Percentiles rank a stretch among this genome's conserved stretches.
These are phyloP conservation scores for Clathrus columnatus DNA, from an alignment of 768 basidiomycete species.

Conservation along the genomic window DNA sequence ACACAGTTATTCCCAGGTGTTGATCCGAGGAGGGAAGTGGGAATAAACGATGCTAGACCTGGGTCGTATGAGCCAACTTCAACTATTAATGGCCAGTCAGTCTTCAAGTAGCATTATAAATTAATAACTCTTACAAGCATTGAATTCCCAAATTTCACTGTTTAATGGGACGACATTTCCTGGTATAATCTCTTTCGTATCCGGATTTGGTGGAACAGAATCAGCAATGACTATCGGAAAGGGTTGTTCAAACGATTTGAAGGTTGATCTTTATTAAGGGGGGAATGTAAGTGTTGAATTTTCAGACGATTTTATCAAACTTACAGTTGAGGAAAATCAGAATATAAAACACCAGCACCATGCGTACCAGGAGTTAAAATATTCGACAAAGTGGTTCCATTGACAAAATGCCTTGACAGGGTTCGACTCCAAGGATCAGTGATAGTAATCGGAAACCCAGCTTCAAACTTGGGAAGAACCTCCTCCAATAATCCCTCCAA, in stretches of 20 bases:
- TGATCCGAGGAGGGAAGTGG: slow-evolving; percentile 36
- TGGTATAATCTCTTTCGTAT: slow-evolving; percentile 14
- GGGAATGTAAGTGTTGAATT: not conserved
- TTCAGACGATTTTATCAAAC: not conserved
- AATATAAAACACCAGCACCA: slow-evolving; percentile 29
- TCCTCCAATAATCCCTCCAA: slow-evolving; percentile 19
- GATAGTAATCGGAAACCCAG: slow-evolving; percentile 25
- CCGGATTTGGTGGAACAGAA: slow-evolving; percentile 20
- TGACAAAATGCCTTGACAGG: slow-evolving; percentile 30
- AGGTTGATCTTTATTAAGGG: slow-evolving; percentile 20
- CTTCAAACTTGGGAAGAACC: slow-evolving; percentile 22
- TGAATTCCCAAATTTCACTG: slow-evolving; percentile 29
- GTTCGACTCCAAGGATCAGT: slow-evolving; percentile 21
- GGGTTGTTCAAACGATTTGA: slow-evolving; percentile 27
- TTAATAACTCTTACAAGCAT: slow-evolving; percentile 17
- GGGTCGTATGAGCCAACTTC: slow-evolving; percentile 37
- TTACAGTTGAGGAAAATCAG: slow-evolving; percentile 17
- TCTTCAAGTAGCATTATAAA: too few relatives aligned
- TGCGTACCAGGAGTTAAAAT: slow-evolving; percentile 24
- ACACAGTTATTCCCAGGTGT: slow-evolving; percentile 18
- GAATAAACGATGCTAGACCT: slow-evolving; percentile 36
- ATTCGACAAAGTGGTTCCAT: slow-evolving; percentile 27
- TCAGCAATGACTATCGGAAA: slow-evolving; percentile 31
- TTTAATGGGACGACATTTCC: slow-evolving; percentile 18
- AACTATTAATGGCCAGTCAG: slow-evolving; percentile 15